Conservation (phyloP, 2,329 filamentous ascomycete species). For the Chrysoporthe cubensis region DNA sequence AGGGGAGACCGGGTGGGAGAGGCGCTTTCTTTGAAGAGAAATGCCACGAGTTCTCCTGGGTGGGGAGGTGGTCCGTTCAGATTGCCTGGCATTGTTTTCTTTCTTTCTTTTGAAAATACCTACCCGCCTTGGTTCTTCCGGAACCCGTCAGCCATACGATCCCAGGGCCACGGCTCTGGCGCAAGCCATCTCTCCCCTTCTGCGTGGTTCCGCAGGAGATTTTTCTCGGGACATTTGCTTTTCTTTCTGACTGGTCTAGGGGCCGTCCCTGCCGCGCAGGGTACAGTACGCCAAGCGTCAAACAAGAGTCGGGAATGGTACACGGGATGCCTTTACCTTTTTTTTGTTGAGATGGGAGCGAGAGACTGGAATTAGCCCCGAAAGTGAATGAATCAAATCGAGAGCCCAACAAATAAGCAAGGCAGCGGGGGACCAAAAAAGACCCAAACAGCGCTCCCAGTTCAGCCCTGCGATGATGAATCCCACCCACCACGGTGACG, state of each 20-base stretch:
- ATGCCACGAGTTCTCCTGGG: neutral
- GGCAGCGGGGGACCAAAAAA: neutral
- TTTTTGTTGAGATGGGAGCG: neutral
- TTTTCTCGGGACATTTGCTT: constrained; percentile 19
- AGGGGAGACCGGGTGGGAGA: neutral
- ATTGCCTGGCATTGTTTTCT: neutral
- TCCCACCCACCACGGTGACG: neutral
- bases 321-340: neutral
- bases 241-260: neutral
- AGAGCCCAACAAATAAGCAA: constrained; percentile 1
- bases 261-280: neutral
- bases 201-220: constrained; percentile 3
- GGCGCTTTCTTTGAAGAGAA: neutral
- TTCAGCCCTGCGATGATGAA: constrained; percentile 8
- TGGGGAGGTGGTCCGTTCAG: neutral
- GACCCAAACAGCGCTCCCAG: constrained; percentile 1
- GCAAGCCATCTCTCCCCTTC: constrained; percentile 13
- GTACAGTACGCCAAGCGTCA: neutral
- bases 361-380: neutral
- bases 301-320: neutral
- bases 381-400: neutral
- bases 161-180: constrained; percentile 19
- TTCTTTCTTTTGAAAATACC: neutral
- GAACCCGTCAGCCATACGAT: constrained; percentile 5
- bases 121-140: neutral